Evolutionary conservation across 2,329 filamentous ascomycete genomes (phyloP).

Genomic region (Ceratocystiopsis sp.): DNA sequence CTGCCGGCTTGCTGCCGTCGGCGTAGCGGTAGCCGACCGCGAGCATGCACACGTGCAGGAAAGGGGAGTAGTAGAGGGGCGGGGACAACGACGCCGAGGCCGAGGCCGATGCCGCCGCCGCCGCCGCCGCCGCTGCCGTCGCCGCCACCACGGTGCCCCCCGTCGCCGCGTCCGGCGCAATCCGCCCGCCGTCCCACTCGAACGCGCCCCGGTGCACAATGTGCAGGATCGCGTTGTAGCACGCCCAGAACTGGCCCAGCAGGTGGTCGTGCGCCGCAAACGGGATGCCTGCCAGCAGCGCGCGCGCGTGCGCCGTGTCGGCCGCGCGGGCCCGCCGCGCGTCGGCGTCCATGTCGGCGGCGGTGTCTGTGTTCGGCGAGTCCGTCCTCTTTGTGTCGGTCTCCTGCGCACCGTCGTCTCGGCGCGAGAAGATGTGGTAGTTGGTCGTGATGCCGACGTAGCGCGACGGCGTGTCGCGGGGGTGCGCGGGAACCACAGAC

Average conservation of each 20-base stretch:
- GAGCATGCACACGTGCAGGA: slow-evolving; percentile 32
- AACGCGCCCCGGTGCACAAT: slow-evolving; percentile 33
- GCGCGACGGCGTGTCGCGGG: slow-evolving; percentile 1
- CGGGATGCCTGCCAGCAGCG: slow-evolving; percentile 14
- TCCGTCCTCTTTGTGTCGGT: too few species aligned
- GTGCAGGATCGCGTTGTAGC: slow-evolving; percentile 31
- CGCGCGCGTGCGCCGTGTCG: not conserved
- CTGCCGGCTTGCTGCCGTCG: slow-evolving; percentile 29
- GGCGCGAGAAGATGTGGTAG: slow-evolving; percentile 6
- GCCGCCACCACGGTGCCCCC: slow-evolving; percentile 25
- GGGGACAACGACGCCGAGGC: slow-evolving; percentile 21
- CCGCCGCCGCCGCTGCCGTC: too few species aligned
- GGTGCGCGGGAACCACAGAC: too few species aligned
- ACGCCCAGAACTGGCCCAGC: slow-evolving; percentile 32
- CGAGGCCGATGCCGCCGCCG: too few species aligned
- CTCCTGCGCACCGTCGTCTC: slow-evolving; percentile 3
- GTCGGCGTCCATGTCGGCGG: not conserved
- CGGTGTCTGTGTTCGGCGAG: too few species aligned
- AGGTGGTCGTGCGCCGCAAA: slow-evolving; percentile 33
- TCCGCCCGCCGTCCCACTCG: slow-evolving; percentile 12
- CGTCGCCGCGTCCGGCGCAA: slow-evolving; percentile 18
- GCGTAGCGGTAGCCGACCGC: slow-evolving; percentile 35
- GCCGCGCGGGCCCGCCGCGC: slow-evolving; percentile 2
- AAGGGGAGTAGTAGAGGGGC: slow-evolving; percentile 34
- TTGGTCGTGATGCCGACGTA: slow-evolving; percentile 6